Evolutionary conservation across 2,329 filamentous ascomycete genomes (phyloP), one percentile per base, ranked within the genome.

Genomic region (Sarocladium oryzae): DNA sequence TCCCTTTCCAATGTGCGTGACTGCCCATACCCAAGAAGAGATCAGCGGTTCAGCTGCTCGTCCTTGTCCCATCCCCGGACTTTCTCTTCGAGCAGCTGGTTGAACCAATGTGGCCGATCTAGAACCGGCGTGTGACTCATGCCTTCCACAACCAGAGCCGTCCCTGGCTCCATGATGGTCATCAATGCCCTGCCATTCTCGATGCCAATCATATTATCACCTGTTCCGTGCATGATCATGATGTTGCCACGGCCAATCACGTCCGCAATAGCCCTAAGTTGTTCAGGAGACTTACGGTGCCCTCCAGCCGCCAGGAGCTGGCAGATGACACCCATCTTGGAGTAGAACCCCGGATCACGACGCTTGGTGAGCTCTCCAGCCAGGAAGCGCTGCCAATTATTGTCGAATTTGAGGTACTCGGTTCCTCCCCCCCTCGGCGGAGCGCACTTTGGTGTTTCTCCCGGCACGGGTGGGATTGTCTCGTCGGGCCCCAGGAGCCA

Each of bases 341-440:
- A 80, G 64, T 89, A 92, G 5, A 72, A 72, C 1, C 73, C 69
- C 1, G 75, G 69, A 53, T 86, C 76, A 15, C 74, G 69, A 16
- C 86, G 77, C 71, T 95, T 95, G 61, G 72, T 74, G 56, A 95
- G 67, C 67, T 95, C 89, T 57, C 85, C 82, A 0, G 90, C 89
- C 23, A 86, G 84, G 61, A 90, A 92, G 4, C 90, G 84, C 69
- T 93, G 86, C 53, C 83, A 89, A 62, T 92, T 93, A 50, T 76
- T 88, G 4, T 77, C 77, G 65, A 93, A 95, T 8, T 66, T 67
- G 33, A 72, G 58, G 52, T 82, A 82, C 50, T 58, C 57, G 59
- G 33, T 60, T 57, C n/a, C 54, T 55, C n/a, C 52, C 50, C n/a
- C 55, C 57, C 15, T 16, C 7, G 56, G 55, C 2, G 63, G 68